phyloP scores from a whole-genome alignment of 768 basidiomycete species.

The Daedaleopsis sinensis region DNA sequence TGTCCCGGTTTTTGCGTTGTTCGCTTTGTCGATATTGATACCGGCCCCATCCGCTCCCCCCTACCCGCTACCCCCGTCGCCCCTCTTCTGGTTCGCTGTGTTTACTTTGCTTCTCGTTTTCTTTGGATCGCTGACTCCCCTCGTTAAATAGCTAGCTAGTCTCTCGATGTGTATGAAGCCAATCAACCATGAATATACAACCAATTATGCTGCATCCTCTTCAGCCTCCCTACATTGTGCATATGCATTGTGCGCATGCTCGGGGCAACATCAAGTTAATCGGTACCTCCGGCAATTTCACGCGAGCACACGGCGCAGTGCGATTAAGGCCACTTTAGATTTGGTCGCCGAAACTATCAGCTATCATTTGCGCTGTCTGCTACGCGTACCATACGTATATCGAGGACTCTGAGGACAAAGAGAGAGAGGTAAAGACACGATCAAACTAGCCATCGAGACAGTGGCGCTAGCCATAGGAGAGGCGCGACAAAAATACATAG shows the following conservation, averaged over 20 bases:
- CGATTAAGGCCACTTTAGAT: slow-evolving; percentile 3
- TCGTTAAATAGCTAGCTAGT: slow-evolving; percentile 6
- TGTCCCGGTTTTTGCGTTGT: slow-evolving; percentile 10
- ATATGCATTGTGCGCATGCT: neutral
- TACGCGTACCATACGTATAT: slow-evolving; percentile 14
- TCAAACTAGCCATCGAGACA: slow-evolving; percentile 19
- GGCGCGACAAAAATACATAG: slow-evolving; percentile 12
- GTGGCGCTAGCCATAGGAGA: slow-evolving; percentile 5
- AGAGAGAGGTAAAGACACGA: neutral
- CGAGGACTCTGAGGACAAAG: neutral
- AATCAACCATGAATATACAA: slow-evolving; percentile 9
- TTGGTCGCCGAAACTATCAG: slow-evolving; percentile 6
- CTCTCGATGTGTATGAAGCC: slow-evolving; percentile 23
- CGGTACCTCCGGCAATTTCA: neutral
- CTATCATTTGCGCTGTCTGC: slow-evolving; percentile 14
- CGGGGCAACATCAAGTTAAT: neutral
- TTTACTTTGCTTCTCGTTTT: slow-evolving; percentile 15
- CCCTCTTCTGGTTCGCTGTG: slow-evolving; percentile 28
- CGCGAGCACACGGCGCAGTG: too few species aligned
- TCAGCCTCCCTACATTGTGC: too few species aligned
- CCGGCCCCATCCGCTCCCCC: slow-evolving; percentile 21
- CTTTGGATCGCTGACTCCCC: slow-evolving; percentile 11
- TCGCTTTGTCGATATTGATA: slow-evolving; percentile 15
- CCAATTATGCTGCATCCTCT: slow-evolving; percentile 5
- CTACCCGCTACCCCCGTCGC: slow-evolving; percentile 24